phyloP scores from a whole-genome alignment of 257 asterid genomes.

The Fraxinus anomala region DNA sequence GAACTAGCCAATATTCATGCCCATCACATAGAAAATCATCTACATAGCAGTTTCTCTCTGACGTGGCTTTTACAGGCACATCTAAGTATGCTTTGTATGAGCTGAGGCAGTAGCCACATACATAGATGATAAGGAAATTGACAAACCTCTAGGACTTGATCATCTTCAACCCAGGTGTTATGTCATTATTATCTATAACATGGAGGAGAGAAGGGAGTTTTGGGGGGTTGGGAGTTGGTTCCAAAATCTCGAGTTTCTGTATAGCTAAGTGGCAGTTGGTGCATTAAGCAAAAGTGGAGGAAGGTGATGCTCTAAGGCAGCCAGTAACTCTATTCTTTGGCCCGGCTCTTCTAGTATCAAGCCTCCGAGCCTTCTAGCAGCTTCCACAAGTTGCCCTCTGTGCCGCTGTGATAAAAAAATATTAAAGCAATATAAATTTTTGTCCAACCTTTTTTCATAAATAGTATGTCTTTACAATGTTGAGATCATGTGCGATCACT shows the following conservation, averaged over 20 bases:
- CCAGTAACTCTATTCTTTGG: slow-evolving; percentile 65
- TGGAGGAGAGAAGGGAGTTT: not conserved
- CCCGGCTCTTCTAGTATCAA: slow-evolving; percentile 56
- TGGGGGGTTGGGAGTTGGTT: slow-evolving; percentile 15
- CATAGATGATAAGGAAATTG: slow-evolving; percentile 4
- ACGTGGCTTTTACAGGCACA: slow-evolving; percentile 20
- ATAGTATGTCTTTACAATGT: no score
- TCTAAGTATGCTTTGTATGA: slow-evolving; percentile 14
- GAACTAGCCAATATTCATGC: slow-evolving; percentile 17
- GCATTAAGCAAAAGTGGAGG: slow-evolving; percentile 70
- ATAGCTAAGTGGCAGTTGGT: slow-evolving; percentile 39
- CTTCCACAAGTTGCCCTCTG: slow-evolving; percentile 84
- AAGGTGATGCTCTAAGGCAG: slow-evolving; percentile 78
- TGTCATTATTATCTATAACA: slow-evolving; percentile 40
- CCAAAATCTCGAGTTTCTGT: slow-evolving; percentile 9
- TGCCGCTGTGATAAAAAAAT: slow-evolving; percentile 83
- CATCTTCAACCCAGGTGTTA: slow-evolving; percentile 35
- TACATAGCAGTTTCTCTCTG: slow-evolving; percentile 12
- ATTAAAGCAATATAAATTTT: no score
- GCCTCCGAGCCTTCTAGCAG: slow-evolving; percentile 70
- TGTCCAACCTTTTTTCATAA: no score
- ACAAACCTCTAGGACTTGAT: slow-evolving; percentile 9
- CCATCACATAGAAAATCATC: slow-evolving; percentile 12
- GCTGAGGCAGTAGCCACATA: slow-evolving; percentile 35
- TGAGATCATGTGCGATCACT: no score